Base-by-base conservation (phyloP, 495 filamentous ascomycete species). In the Pseudomonodictys pantanalensis region DNA sequence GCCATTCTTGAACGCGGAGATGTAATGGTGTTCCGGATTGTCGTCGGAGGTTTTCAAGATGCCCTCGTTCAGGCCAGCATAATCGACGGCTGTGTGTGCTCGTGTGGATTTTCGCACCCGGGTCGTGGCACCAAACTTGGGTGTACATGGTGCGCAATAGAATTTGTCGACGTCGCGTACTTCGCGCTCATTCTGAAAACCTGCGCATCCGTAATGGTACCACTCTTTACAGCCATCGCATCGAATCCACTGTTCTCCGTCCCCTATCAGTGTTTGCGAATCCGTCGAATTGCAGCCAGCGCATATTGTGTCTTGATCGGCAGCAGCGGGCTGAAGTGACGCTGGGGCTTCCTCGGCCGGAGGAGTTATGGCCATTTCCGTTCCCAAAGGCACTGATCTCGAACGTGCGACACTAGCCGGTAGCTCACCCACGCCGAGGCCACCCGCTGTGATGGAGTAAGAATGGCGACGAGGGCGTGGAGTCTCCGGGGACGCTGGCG, bases 221-320 rank as follows among this genome's bases (percentile, higher is more conserved):
- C 87, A 90, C 24, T 74, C 77, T 62, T 87, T 87, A 69, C 87
- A 90, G 29, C 84, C 86, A 69, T 90, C 86, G 64, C 87, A 90
- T 26, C 78, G 82, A 56, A 90, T 88, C 87, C 87, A 90, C 12
- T 70, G 60, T 56, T 72, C 62, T 33, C 68, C 54, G 48, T 73
- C 71, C 35, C 66, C 71, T 24, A 62, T 65, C 26, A 69, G 47
- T 7, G 66, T 58, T 30, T 63, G 60, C 20, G 65, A 61, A 20
- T 68, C 56, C 26, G 64, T 50, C 17, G 68, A 69, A 35, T 69
- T 62, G 46, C 75, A 77, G 3, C 72, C 69, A 12, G 70, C 74
- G 48, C 74, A 77, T 22, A 72, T 64, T n/a, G 66, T 72, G 23
- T 55, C 59, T 10, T 64, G 54, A 9, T 23, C 24, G 15, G 22